Evolutionary conservation across 139 green algal species (phyloP).

Genomic region (Asterochloris erici): DNA sequence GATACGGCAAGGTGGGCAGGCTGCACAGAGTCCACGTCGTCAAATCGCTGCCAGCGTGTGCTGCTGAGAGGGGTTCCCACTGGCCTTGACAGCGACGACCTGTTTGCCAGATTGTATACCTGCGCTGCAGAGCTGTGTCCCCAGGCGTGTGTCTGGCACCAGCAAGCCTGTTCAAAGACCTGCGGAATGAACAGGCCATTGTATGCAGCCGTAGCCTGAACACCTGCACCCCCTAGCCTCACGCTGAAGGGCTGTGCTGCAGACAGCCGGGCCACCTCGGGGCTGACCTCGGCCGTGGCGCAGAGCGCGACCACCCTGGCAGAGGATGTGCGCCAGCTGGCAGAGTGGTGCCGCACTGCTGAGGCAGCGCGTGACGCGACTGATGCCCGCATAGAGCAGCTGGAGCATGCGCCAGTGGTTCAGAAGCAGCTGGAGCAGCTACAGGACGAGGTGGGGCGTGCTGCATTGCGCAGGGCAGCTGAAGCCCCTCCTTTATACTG

Average conservation of each 20-base stretch:
- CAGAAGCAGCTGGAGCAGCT: conserved; percentile 8
- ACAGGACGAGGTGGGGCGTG: not conserved
- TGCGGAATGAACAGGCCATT: too few species aligned
- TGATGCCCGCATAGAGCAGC: conserved; percentile 6
- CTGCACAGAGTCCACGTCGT: not conserved
- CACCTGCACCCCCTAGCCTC: too few species aligned
- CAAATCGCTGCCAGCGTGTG: not conserved
- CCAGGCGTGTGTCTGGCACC: too few species aligned
- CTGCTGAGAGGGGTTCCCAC: not conserved
- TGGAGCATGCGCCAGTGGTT: not conserved
- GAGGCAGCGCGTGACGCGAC: not conserved
- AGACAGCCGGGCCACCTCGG: conserved; percentile 8
- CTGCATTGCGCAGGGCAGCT: too few species aligned
- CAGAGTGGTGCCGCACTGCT: conserved; percentile 12
- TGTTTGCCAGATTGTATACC: too few species aligned
- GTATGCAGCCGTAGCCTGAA: too few species aligned
- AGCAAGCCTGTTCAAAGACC: too few species aligned
- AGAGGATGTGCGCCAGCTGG: conserved; percentile 19
- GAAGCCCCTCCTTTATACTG: too few species aligned
- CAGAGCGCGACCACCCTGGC: conserved; percentile 9
- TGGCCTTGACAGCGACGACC: too few species aligned
- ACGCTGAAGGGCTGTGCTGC: not conserved
- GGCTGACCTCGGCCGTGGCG: conserved; percentile 11
- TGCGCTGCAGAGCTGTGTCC: too few species aligned
- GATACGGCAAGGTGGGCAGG: conserved; percentile 8